phyloP scores from a whole-genome alignment of 176 grass and related monocot species.

The Typha latifolia region DNA sequence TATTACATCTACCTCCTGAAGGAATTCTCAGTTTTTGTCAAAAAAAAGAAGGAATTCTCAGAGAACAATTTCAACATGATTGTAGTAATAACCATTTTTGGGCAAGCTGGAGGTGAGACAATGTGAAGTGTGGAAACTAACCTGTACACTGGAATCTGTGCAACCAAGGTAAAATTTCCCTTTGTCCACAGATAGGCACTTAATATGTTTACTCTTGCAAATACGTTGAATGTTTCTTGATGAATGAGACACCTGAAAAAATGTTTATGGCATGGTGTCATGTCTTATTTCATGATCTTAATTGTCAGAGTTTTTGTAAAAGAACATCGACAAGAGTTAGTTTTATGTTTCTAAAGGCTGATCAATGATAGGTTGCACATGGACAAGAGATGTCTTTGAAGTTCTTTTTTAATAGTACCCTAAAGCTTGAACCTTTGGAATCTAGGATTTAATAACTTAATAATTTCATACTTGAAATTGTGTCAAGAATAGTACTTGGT shows the following conservation, averaged over 20 bases:
- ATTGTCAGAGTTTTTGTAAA: too few species aligned
- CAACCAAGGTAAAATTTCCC: constrained; percentile 93
- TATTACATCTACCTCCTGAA: constrained; percentile 71
- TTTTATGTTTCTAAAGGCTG: too few species aligned
- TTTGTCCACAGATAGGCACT: constrained; percentile 56
- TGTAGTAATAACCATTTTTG: neutral
- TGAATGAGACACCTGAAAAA: constrained; percentile 58
- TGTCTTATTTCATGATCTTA: too few species aligned
- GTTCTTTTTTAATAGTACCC: too few species aligned
- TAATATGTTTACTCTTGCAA: constrained; percentile 76
- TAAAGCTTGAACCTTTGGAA: too few species aligned
- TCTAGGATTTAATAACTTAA: too few species aligned
- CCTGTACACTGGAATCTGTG: constrained; percentile 82
- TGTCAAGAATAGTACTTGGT: neutral
- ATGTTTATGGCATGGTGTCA: neutral
- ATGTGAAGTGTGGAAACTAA: constrained; percentile 19
- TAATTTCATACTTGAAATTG: neutral
- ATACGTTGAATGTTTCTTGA: constrained; percentile 67
- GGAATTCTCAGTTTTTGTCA: too few species aligned
- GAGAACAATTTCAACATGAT: neutral
- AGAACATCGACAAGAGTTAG: too few species aligned
- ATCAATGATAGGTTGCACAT: too few species aligned
- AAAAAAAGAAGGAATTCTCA: constrained; percentile 8
- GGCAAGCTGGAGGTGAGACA: neutral
- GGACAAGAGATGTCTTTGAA: too few species aligned